Evolutionary conservation across 2,329 filamentous ascomycete genomes (phyloP), one percentile per base, ranked within the genome.

Genomic region (Colletotrichum tropicicola): DNA sequence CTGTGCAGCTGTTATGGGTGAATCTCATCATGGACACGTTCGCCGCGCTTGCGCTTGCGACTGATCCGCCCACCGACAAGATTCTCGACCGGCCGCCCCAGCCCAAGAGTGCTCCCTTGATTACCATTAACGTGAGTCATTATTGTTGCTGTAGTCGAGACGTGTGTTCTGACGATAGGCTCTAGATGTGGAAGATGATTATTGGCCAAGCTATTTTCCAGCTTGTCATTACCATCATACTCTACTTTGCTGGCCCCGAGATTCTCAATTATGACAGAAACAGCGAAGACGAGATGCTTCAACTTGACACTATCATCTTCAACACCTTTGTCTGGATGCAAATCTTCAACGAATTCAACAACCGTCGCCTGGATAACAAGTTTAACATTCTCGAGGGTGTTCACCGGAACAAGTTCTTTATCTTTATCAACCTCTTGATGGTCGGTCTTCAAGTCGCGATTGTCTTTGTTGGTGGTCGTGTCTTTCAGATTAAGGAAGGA

Each of bases 281-380:
- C 15, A 47, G 48, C 41, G 56, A 62, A n/a, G 32, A 55, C 12
- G 51, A 53, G 15, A 64, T 45, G 37, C 47, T 64, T 4, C 78
- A 86, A 59, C 77, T 91, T 54, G 77, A 88, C 61, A 93, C 92
- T 1, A 81, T 95, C 13, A 89, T 95, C 8, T 94, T 95, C 83
- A 96, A 95, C 77, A 92, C 90, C 0, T 95, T 94, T 70, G 91
- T 94, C 47, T 94, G 91, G 91, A 94, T 95, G 91, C 92, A 95
- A 70, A 92, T 96, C 68, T 66, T 64, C 19, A 91, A 91, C 74
- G 83, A 89, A 73, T 85, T 89, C 78, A 90, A 90, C 75, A 88
- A 87, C 71, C 82, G 87, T 27, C 86, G 87, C 27, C 78, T 89
- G 0, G 87, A 89, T 71, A 89, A 89, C 74, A 83, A 84, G 66